Conservation (phyloP, 768 basidiomycete genomes). For the Nidularia pulvinata region DNA sequence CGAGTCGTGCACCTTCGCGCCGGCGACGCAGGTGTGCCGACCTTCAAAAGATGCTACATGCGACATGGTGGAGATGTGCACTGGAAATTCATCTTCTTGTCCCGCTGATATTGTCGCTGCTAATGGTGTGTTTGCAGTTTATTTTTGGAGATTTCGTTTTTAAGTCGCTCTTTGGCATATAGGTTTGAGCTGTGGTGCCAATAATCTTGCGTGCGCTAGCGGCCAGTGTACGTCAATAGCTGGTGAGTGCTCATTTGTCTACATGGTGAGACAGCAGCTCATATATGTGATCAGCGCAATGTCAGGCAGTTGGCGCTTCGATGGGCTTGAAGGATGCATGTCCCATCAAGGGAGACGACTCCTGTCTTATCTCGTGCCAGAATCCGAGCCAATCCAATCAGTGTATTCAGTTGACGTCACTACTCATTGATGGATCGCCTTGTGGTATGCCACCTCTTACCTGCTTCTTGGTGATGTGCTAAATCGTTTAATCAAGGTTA, state of each 20-base stretch:
- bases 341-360: conserved; percentile 57
- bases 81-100: conserved; percentile 72
- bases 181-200: conserved; percentile 67
- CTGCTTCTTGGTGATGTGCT: neutral
- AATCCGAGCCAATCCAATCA: conserved; percentile 59
- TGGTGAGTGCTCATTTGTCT: conserved; percentile 37
- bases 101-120: conserved; percentile 60
- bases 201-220: conserved; percentile 70
- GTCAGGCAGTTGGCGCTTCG: conserved; percentile 69
- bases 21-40: conserved; percentile 67
- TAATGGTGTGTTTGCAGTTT: conserved; percentile 51
- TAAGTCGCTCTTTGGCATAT: conserved; percentile 8
- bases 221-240: conserved; percentile 78
- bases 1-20: conserved; percentile 65
- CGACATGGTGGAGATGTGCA: conserved; percentile 74
- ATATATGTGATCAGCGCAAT: conserved; percentile 56
- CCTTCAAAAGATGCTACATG: conserved; percentile 65
- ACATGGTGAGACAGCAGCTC: conserved; percentile 7
- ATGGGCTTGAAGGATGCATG: conserved; percentile 71
- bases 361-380: conserved; percentile 81
- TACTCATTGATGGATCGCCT: conserved; percentile 79
- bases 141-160: conserved; percentile 5
- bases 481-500: conserved; percentile 41
- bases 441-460: conserved; percentile 55
- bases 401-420: conserved; percentile 71